Base-by-base conservation (phyloP, 2,329 filamentous ascomycete genomes). In the Myrmaecium sp. region DNA sequence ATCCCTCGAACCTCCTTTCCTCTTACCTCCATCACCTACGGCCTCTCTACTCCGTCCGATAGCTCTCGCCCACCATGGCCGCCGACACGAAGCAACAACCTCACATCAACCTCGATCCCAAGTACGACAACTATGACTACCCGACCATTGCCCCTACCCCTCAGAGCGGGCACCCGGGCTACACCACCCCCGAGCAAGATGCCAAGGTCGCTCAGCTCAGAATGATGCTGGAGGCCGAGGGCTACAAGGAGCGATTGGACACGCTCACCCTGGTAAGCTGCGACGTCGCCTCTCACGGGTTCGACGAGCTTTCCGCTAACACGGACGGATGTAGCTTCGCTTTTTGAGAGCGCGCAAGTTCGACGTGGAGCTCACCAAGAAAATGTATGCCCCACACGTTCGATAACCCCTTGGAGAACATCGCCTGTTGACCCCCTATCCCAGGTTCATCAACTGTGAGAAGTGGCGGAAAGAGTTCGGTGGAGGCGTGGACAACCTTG, bases 271-370 rank as follows among this genome's bases (percentile, higher is more conserved):
- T 98, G 66, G 78, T 89, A 64, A 32, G 71, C 9, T 9, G 9
- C 25, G 15, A 13, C 14, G 18, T 26, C 14, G 12, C 20, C 23
- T 15, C 14, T 11, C 10, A 6, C 11, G 27, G 18, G n/a, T n/a
- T 17, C 14, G 24, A 6, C 14, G 22, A 17, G 17, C 10, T 8
- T 40, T 40, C 34, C 22, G 14, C 18, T 26, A 13, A 33, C 44
- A 45, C 40, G 42, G 28, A 30, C 29, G 33, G 31, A 18, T 40
- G 30, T 40, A 83, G 74, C 62, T 94, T 49, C 76, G 84, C 49
- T 94, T 93, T 60, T 64, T 98, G 45, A 72, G 89, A 51, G 89
- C 89, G 30, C 72, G 89, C 49, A 95, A 95, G 65, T 98, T 94
- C 54, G 78, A 93, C 54, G 79, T 93, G 34, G 65, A 76, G 42